Base-by-base conservation (phyloP, 352 stramenopile species). In the Poterioochromonas sp. region DNA sequence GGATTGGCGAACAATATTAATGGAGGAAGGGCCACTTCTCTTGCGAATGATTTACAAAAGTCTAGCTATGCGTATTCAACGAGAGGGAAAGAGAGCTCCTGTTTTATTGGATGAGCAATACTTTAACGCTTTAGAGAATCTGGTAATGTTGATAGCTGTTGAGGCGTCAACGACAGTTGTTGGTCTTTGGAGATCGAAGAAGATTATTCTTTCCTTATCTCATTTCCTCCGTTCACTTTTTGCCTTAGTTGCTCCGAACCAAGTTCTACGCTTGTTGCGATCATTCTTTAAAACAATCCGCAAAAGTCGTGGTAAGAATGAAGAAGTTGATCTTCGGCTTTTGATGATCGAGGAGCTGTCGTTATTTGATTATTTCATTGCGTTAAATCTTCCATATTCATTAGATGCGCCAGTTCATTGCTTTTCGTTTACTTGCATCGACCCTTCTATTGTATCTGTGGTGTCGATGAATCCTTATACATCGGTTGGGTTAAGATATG, bases 351-450 rank as follows among this genome's bases (percentile, higher is more conserved):
- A 71, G 32, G 62, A 71, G 11, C 1, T 71, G 8, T 71, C 62
- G 11, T 71, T 32, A 22, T 71, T 71, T 29, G 62, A 71, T 47
- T n/a, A 74, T 54, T 39, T 74, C 40, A 15, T 74, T 51, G 65
- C 65, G 29, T 18, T 54, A 1, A 74, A 74, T 74, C 53, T 74
- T n/a, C 62, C 62, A 8, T 71, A 47, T 20, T 35, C 62, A n/a
- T 43, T 71, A 8, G 62, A 71, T 71, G 62, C 62, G 3, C 62
- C 62, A 8, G 5, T 47, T 3, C 41, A 11, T n/a, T 44, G 5
- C 8, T 71, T 71, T 43, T 32, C 26, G 5, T 29, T 29, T 26
- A 47, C 12, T 12, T 26, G 39, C 32, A 29, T 35, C 11, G 15
- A 44, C 8, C 5, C 1, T 41, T 8, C 8, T 47, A 47, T 71